Evolutionary conservation across 179 eudicot species (phyloP), one percentile per base, ranked within the genome.

Genomic region (Dionaea muscipula): DNA sequence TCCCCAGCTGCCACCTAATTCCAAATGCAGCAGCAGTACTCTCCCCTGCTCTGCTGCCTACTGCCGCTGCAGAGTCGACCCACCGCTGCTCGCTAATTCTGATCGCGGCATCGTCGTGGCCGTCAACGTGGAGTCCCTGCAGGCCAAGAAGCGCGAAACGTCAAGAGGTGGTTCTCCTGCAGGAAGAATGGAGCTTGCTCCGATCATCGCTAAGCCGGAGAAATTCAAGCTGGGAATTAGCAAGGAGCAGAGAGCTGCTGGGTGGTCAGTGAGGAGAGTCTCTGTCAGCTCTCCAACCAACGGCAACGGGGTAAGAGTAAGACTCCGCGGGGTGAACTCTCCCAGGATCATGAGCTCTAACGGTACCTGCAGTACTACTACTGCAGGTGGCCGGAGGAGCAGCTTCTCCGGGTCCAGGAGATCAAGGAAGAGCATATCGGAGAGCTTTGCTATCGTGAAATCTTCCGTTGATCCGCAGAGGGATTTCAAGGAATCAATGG

Each of bases 401-500:
- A 60, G 36, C 20, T 0, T 39, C 14, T 50, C 60, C 14, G 10
- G 21, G 2, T 1, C 25, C 24, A 3, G 7, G 16, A 14, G 54
- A 11, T n/a, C n/a, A n/a, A 72, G 61, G 64, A 62, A 18, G 55
- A 58, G 61, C 48, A 59, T 56, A 23, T 53, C 69, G 12, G 67
- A 69, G 37, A 73, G 77, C 60, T 48, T 79, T 27, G 84, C 81
- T 0, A 56, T 79, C 2, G 84, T 76, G 40, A 79, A 79, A 64
- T 69, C 81, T 1, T 73, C 84, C 1, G 35, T 63, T 16, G 84
- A 79, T 55, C 84, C 84, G 0, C 60, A 62, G 26, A 68, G 48
- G 25, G 84, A 79, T 44, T 79, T 79, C 49, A 71, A 51, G 59
- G 81, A 79, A 0, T 79, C 84, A 12, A 79, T 79, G 84, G 64